Conservation (phyloP, 164 flowering plant genomes). For the Houttuynia cordata region DNA sequence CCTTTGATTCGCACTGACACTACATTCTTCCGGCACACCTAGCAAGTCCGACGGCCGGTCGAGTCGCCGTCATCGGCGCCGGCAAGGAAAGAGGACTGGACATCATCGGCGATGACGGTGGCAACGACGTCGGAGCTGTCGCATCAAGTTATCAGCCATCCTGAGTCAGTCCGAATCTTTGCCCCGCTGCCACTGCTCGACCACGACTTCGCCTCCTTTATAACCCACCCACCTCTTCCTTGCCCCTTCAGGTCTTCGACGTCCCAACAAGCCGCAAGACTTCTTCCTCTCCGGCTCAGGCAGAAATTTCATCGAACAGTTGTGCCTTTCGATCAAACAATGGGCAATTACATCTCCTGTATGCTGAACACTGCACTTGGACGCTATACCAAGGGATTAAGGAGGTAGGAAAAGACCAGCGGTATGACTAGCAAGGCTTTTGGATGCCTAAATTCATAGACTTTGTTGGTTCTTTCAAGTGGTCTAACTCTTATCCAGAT, state of each 20-base stretch:
- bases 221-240: neutral
- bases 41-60: slow-evolving; percentile 14
- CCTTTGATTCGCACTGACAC: slow-evolving; percentile 20
- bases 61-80: neutral
- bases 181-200: too few species aligned
- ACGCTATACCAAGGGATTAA: too few species aligned
- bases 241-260: neutral
- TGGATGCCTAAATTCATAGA: too few species aligned
- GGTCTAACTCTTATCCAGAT: too few species aligned
- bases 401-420: too few species aligned
- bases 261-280: neutral
- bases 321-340: slow-evolving; percentile 1
- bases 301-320: too few species aligned
- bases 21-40: slow-evolving; percentile 15
- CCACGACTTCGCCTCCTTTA: neutral
- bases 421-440: too few species aligned
- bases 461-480: too few species aligned
- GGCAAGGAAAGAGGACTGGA: slow-evolving; percentile 13
- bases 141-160: slow-evolving; percentile 2
- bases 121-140: slow-evolving; percentile 11
- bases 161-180: too few species aligned
- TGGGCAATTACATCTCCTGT: slow-evolving; percentile 73
- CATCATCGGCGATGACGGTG: slow-evolving; percentile 7
- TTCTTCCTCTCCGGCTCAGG: neutral
- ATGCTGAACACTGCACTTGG: slow-evolving; percentile 8